phyloP scores from a whole-genome alignment of 164 flowering plant species.

The Magnolia officinalis region DNA sequence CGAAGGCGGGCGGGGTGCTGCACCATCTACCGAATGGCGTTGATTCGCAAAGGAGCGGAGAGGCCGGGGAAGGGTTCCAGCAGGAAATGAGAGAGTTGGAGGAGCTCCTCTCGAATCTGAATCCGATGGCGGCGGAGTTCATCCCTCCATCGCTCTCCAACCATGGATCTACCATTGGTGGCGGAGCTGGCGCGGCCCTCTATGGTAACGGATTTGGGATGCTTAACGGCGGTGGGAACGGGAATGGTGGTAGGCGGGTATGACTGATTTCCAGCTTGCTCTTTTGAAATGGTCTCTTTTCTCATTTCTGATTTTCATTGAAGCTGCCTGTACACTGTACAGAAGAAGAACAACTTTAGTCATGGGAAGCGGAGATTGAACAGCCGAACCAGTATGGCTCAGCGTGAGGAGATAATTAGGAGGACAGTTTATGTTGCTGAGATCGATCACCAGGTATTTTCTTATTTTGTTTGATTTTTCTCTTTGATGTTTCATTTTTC shows the following conservation, averaged over 20 bases:
- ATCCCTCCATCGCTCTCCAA: constrained; percentile 64
- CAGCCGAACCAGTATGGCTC: constrained; percentile 75
- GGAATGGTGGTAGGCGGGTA: constrained; percentile 46
- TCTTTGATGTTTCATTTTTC: not conserved
- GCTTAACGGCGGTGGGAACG: constrained; percentile 26
- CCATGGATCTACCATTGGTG: constrained; percentile 22
- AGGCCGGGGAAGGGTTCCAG: constrained; percentile 40
- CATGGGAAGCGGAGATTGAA: constrained; percentile 71
- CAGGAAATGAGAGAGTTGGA: constrained; percentile 74
- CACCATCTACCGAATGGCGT: constrained; percentile 17
- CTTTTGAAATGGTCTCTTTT: not conserved
- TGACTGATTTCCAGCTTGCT: not conserved
- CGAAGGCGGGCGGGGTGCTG: constrained; percentile 11
- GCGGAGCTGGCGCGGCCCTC: not conserved
- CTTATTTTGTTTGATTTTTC: not conserved
- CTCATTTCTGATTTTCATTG: not conserved
- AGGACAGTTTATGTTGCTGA: constrained; percentile 94
- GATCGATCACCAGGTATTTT: constrained; percentile 86
- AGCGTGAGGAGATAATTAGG: constrained; percentile 73
- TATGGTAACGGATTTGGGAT: constrained; percentile 24
- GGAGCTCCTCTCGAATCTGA: constrained; percentile 79
- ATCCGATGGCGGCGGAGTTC: constrained; percentile 89
- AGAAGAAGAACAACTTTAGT: constrained; percentile 55
- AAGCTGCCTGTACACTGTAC: not conserved
- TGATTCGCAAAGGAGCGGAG: constrained; percentile 28